Evolutionary conservation across 495 filamentous ascomycete species (phyloP), one percentile per base, ranked within the genome.

Genomic region (Aspergillus olivimuriae): DNA sequence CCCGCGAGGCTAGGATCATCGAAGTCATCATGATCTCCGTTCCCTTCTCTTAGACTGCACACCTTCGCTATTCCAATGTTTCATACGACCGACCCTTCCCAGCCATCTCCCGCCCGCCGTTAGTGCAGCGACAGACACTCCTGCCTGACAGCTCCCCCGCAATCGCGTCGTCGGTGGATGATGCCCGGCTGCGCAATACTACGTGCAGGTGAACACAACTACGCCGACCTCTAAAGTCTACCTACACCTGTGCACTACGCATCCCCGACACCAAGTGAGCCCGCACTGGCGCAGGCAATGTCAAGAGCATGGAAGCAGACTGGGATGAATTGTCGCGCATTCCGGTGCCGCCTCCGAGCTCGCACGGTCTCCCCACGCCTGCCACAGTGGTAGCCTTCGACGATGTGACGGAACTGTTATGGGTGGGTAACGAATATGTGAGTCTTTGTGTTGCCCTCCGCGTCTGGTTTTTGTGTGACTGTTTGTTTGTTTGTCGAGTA

Each of bases 381-480:
- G 77, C 80, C 41, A 80, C 82, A 4, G 78, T 86, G 8, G 66
- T 94, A 48, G 83, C 87, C 17, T 97, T 97, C 57, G 92, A 99
- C 58, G 82, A 82, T 45, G 72, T 76, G 33, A 81, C 91, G 58
- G 92, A 97, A 62, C 76, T 97, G 22, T 61, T 97, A 47, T 98
- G 94, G 92, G 76, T 80, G 8, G 92, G 92, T 10, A 91, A 89
- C 63, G 85, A 89, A 68, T 85, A 80, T 72, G 89, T 94, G 68
- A 66, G 82, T 51, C 34, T 50, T 39, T 14, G 18, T 4, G 4
- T 6, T 16, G 17, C 2, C 11, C 6, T 12, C n/a, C 4, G 17
- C 10, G 6, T 30, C 8, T 10, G 7, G 2, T 20, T 38, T 6
- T 21, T n/a, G 17, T 22, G 18, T 4, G 7, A 28, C 24, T 28